These are phyloP conservation scores for Fraxinus paxiana DNA, from an alignment of 305 asterid species.

Conservation along the genomic window DNA sequence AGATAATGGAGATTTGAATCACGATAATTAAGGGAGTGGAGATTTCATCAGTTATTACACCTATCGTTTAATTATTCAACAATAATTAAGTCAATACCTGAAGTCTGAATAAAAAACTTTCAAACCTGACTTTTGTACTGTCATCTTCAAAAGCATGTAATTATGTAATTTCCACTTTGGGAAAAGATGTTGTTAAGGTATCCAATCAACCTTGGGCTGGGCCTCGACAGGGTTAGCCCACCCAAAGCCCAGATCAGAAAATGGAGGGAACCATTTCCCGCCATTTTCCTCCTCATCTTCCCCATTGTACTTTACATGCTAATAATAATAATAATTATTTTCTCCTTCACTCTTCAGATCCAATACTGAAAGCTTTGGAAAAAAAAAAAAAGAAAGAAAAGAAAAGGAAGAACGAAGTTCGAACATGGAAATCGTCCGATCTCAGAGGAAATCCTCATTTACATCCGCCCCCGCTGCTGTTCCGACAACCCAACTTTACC, in stretches of 20 bases:
- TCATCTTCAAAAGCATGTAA: no score
- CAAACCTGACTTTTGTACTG: no score
- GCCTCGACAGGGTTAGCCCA: no score
- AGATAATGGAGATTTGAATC: no score
- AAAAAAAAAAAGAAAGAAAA: background rate
- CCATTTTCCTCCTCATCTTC: slow-evolving; percentile 33
- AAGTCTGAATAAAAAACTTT: no score
- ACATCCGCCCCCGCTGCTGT: slow-evolving; percentile 29
- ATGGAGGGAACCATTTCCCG: slow-evolving; percentile 51
- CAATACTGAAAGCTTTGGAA: background rate
- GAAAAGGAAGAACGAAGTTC: background rate
- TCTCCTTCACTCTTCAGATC: background rate
- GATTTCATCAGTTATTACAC: no score
- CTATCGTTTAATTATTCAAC: no score
- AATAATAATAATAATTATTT: background rate
- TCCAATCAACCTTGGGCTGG: no score
- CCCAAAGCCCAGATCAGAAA: background rate
- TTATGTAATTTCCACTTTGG: no score
- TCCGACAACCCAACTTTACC: slow-evolving; percentile 60
- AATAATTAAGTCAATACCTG: no score
- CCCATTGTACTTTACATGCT: background rate
- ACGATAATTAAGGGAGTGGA: no score
- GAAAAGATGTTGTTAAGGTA: no score
- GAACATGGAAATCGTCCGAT: slow-evolving; percentile 58
- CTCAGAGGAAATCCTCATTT: slow-evolving; percentile 39